Conservation (phyloP, 371 early-diverging fungal genomes). For the Entomophthora muscae region DNA sequence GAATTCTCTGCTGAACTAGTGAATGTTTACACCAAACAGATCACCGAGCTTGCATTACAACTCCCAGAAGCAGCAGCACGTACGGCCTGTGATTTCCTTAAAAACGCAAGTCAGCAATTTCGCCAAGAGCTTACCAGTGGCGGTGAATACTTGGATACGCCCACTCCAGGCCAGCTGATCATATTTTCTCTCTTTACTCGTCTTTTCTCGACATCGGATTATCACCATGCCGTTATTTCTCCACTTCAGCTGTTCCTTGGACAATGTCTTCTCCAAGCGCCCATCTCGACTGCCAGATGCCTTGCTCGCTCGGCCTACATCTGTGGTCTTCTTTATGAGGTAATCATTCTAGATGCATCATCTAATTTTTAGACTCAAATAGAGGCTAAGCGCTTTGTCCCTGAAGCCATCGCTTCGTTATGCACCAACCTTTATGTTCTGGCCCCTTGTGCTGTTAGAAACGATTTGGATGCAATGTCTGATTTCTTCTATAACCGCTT, state of each 20-base stretch:
- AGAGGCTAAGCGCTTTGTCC: conserved; percentile 61
- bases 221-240: conserved; percentile 67
- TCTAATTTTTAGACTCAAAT: conserved; percentile 32
- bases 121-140: conserved; percentile 15
- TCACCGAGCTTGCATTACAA: conserved; percentile 32
- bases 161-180: conserved; percentile 33
- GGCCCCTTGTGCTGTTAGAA: conserved; percentile 24
- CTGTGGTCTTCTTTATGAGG: neutral
- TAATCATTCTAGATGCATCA: conserved; percentile 1
- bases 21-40: conserved; percentile 29
- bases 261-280: conserved; percentile 24
- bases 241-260: conserved; percentile 58
- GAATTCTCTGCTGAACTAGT: conserved; percentile 22
- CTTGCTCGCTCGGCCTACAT: neutral
- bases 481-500: conserved; percentile 21
- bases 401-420: conserved; percentile 66
- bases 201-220: conserved; percentile 77
- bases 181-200: conserved; percentile 40
- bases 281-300: neutral
- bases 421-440: conserved; percentile 24
- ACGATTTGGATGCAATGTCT: conserved; percentile 15
- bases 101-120: conserved; percentile 12
- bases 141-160: too few relatives aligned
- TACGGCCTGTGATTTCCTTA: conserved; percentile 8
- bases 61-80: conserved; percentile 23